Evolutionary conservation across 225 moss, liverwort and hornwort genomes (phyloP).

Genomic region (Sphagnum contortum): DNA sequence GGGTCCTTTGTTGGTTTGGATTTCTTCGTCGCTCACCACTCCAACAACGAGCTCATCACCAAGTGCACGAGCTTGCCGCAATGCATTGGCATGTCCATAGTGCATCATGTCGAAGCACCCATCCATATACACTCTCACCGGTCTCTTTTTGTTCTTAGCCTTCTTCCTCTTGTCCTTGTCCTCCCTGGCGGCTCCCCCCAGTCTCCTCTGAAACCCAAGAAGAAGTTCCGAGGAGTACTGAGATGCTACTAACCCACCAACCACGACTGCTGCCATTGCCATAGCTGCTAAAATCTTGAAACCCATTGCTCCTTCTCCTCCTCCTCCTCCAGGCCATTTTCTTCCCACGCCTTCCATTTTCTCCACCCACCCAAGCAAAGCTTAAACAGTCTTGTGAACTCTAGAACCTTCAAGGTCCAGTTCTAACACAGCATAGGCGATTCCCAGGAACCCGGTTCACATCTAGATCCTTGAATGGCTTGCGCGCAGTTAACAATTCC

Average conservation of each 20-base stretch:
- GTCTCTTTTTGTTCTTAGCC: slow-evolving; percentile 25
- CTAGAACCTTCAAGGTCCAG: no score
- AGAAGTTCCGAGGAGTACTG: slow-evolving; percentile 9
- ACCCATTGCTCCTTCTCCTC: slow-evolving; percentile 14
- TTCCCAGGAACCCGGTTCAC: no score
- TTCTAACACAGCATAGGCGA: no score
- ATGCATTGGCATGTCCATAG: slow-evolving; percentile 92
- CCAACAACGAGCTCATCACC: slow-evolving; percentile 94
- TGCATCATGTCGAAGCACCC: slow-evolving; percentile 99
- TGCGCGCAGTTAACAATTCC: no score
- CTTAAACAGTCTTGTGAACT: no score
- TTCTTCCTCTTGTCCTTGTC: slow-evolving; percentile 11
- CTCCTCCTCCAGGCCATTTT: background rate
- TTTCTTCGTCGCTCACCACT: slow-evolving; percentile 86
- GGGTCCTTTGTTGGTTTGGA: slow-evolving; percentile 86
- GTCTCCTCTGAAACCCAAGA: slow-evolving; percentile 11
- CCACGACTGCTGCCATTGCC: slow-evolving; percentile 32
- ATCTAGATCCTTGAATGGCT: no score
- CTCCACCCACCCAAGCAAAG: no score
- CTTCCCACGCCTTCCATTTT: no score
- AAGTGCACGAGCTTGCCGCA: slow-evolving; percentile 80
- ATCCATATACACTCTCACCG: slow-evolving; percentile 96
- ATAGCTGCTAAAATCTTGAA: slow-evolving; percentile 41
- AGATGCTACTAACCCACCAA: slow-evolving; percentile 18
- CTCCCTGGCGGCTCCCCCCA: no score